These are phyloP conservation scores for Phytophthora colocasiae DNA, from an alignment of 352 stramenopile genomes.

Conservation along the genomic window DNA sequence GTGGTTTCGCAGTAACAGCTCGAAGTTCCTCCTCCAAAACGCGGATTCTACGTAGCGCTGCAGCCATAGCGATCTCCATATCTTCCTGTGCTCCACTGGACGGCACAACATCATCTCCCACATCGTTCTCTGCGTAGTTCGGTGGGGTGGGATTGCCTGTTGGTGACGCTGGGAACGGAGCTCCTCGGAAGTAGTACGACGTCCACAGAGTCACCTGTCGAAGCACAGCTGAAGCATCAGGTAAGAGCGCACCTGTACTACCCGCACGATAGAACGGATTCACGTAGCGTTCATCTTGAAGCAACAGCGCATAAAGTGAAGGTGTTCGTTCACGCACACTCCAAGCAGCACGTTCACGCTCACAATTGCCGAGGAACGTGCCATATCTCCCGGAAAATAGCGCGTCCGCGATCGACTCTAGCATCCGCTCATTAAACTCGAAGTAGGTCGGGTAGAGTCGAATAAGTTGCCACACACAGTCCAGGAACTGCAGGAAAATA, in stretches of 20 bases:
- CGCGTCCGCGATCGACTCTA: slow-evolving; percentile 78
- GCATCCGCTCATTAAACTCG: slow-evolving; percentile 81
- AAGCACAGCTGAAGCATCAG: slow-evolving; percentile 58
- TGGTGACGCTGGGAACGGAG: slow-evolving; percentile 50
- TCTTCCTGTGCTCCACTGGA: slow-evolving; percentile 53
- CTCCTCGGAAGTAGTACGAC: slow-evolving; percentile 79
- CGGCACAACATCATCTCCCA: slow-evolving; percentile 19
- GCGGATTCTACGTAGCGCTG: slow-evolving; percentile 55
- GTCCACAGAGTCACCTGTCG: slow-evolving; percentile 83
- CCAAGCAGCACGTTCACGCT: slow-evolving; percentile 74
- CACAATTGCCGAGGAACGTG: slow-evolving; percentile 90
- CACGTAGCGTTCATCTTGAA: slow-evolving; percentile 54
- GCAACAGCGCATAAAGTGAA: slow-evolving; percentile 74
- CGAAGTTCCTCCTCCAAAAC: slow-evolving; percentile 64
- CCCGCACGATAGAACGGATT: slow-evolving; percentile 81
- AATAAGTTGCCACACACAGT: slow-evolving; percentile 88
- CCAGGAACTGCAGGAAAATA: slow-evolving; percentile 92
- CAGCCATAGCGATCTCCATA: slow-evolving; percentile 61
- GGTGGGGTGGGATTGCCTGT: slow-evolving; percentile 57
- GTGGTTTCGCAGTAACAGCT: slow-evolving; percentile 18
- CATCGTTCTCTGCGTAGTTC: slow-evolving; percentile 39
- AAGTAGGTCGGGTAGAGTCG: slow-evolving; percentile 86
- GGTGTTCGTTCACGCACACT: slow-evolving; percentile 58
- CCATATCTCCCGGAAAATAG: slow-evolving; percentile 79
- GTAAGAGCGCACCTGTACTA: slow-evolving; percentile 60